phyloP scores from a whole-genome alignment of 192 early-diverging fungal genomes.

The Entomortierella parvispora region DNA sequence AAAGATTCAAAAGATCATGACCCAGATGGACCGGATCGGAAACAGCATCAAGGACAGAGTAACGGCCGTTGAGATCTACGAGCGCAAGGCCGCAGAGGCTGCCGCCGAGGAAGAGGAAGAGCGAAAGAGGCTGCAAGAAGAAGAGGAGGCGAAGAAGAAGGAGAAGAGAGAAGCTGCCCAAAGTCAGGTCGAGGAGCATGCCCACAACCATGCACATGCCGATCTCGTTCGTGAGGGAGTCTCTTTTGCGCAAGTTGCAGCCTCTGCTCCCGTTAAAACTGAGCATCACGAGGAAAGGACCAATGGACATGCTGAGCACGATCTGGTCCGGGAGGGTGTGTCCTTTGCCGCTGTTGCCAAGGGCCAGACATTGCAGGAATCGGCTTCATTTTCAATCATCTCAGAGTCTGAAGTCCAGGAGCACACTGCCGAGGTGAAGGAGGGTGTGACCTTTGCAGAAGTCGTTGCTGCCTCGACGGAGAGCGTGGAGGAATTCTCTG shows the following conservation, averaged over 20 bases:
- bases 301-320: slow-evolving; percentile 4
- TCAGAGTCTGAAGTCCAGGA: slow-evolving; percentile 19
- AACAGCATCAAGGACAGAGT: slow-evolving; percentile 32
- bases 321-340: slow-evolving; percentile 13
- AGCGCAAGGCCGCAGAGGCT: slow-evolving; percentile 29
- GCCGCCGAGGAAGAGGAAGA: slow-evolving; percentile 16
- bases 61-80: slow-evolving; percentile 20
- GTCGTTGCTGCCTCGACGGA: slow-evolving; percentile 9
- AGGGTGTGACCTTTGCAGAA: slow-evolving; percentile 33
- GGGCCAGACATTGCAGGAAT: slow-evolving; percentile 12
- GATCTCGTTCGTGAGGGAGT: no score
- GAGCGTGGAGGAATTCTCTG: not conserved
- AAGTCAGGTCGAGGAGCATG: slow-evolving; percentile 3
- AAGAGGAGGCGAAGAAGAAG: slow-evolving; percentile 1
- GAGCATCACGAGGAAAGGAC: slow-evolving; percentile 6
- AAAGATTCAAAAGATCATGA: slow-evolving; percentile 35
- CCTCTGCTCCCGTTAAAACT: no score
- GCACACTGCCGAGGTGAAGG: slow-evolving; percentile 39
- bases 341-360: slow-evolving; percentile 31
- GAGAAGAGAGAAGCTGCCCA: slow-evolving; percentile 8
- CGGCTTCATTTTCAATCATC: not conserved
- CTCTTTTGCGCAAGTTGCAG: no score
- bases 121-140: slow-evolving; percentile 2
- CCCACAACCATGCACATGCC: no score
- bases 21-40: slow-evolving; percentile 34